Percentiles rank a stretch among this genome's conserved stretches.
Conservation (phyloP, 495 filamentous ascomycete genomes). For the Penicillium paradoxum region DNA sequence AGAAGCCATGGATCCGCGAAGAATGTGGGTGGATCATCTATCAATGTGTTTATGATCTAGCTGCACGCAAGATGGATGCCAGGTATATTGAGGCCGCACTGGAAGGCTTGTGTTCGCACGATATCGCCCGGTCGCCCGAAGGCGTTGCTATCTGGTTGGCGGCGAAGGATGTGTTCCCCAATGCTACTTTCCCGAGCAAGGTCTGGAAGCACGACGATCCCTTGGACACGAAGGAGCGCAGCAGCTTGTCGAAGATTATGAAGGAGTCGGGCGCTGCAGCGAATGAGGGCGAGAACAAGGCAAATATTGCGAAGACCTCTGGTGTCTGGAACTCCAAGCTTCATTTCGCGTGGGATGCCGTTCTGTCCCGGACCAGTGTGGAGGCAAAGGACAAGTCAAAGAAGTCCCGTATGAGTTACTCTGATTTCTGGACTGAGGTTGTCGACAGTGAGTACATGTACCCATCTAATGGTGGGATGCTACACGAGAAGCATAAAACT, state of each 20-base stretch:
- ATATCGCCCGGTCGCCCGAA: conserved; percentile 71
- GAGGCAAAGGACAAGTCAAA: conserved; percentile 29
- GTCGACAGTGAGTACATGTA: conserved; percentile 66
- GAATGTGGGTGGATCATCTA: conserved; percentile 73
- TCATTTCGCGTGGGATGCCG: conserved; percentile 82
- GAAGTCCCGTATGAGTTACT: conserved; percentile 49
- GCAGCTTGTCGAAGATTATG: conserved; percentile 64
- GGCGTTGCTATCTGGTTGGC: conserved; percentile 85
- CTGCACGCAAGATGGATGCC: conserved; percentile 29
- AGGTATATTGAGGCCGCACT: conserved; percentile 57
- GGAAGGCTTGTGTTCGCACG: conserved; percentile 53
- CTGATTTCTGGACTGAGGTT: conserved; percentile 80
- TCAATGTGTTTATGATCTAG: conserved; percentile 42
- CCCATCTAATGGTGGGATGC: not conserved
- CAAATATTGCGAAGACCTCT: conserved; percentile 49
- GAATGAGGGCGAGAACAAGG: conserved; percentile 39
- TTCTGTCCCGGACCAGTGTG: conserved; percentile 49
- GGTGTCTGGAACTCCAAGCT: conserved; percentile 76
- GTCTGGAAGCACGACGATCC: conserved; percentile 72
- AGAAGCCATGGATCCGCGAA: conserved; percentile 83
- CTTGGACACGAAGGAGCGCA: conserved; percentile 57
- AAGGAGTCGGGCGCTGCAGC: conserved; percentile 63
- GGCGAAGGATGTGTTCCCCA: conserved; percentile 57
- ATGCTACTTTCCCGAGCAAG: conserved; percentile 57
- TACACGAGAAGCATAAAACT: conserved; percentile 2